phyloP scores from a whole-genome alignment of 2,329 filamentous ascomycete genomes.

The Fusarium marasasianum region DNA sequence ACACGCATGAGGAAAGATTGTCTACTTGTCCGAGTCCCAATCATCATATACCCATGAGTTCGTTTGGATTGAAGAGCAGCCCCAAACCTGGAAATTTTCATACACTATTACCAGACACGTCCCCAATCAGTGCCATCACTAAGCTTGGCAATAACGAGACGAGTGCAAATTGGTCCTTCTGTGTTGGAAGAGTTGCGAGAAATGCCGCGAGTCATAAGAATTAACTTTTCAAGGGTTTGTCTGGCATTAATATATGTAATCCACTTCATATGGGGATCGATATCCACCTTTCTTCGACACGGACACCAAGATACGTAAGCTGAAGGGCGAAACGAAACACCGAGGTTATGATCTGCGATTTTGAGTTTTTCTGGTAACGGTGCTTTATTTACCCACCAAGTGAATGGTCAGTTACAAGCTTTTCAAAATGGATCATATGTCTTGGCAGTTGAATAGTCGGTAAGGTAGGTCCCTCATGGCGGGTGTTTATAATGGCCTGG shows the following conservation, averaged over 20 bases:
- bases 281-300: background rate
- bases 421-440: background rate
- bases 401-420: rapidly evolving
- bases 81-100: rapidly evolving
- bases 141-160: background rate
- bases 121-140: background rate
- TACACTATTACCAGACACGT: background rate
- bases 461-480: rapidly evolving
- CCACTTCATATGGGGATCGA: background rate
- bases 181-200: rapidly evolving
- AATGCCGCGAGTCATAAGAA: background rate
- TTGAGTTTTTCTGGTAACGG: background rate
- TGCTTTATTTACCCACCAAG: background rate
- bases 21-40: background rate
- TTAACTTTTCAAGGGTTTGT: background rate
- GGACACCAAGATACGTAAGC: background rate
- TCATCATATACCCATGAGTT: background rate
- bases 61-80: rapidly evolving
- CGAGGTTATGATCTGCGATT: background rate
- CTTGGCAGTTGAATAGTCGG: background rate
- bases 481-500: rapidly evolving
- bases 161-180: background rate
- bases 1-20: rapidly evolving
- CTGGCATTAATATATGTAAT: background rate
- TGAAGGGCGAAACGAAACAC: background rate